Evolutionary conservation across 2,329 filamentous ascomycete genomes (phyloP).

Genomic region (Neoascochyta sp.): DNA sequence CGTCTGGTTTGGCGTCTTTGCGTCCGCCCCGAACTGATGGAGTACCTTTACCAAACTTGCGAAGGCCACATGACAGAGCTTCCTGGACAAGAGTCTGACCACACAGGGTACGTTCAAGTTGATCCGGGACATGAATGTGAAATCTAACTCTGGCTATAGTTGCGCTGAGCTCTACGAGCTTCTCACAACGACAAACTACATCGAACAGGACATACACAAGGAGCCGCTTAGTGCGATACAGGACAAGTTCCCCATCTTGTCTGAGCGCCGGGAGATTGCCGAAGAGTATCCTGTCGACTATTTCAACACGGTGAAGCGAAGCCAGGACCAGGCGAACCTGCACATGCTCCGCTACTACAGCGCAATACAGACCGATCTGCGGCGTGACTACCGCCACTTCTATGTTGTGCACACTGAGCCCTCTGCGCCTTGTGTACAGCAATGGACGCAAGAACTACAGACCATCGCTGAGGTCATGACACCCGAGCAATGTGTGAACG

Average conservation of each 20-base stretch:
- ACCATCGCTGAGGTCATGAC: conserved; percentile 29
- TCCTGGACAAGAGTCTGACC: conserved; percentile 13
- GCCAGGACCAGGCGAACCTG: conserved; percentile 21
- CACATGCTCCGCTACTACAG: conserved; percentile 28
- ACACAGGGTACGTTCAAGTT: conserved; percentile 11
- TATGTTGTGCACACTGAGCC: conserved; percentile 33
- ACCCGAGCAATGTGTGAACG: conserved; percentile 23
- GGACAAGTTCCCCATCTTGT: conserved; percentile 32
- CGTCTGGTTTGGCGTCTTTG: conserved; percentile 33
- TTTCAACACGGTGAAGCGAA: conserved; percentile 16
- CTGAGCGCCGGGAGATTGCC: conserved; percentile 19
- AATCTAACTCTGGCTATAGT: conserved; percentile 8
- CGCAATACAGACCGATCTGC: conserved; percentile 17
- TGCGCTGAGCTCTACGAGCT: conserved; percentile 24
- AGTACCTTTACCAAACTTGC: conserved; percentile 19
- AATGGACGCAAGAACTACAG: conserved; percentile 23
- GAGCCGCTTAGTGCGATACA: conserved; percentile 6
- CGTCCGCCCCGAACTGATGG: conserved; percentile 30
- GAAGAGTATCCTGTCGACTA: conserved; percentile 19
- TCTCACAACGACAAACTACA: conserved; percentile 17
- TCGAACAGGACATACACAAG: conserved; percentile 22
- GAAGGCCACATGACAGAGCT: conserved; percentile 17
- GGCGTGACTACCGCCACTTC: conserved; percentile 29
- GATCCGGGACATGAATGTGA: neutral
- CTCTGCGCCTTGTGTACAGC: conserved; percentile 5